A percentile compares a stretch with the other conserved stretches of the same genome.
Conservation (phyloP, 768 basidiomycete genomes). For the Termitomyces sp. region DNA sequence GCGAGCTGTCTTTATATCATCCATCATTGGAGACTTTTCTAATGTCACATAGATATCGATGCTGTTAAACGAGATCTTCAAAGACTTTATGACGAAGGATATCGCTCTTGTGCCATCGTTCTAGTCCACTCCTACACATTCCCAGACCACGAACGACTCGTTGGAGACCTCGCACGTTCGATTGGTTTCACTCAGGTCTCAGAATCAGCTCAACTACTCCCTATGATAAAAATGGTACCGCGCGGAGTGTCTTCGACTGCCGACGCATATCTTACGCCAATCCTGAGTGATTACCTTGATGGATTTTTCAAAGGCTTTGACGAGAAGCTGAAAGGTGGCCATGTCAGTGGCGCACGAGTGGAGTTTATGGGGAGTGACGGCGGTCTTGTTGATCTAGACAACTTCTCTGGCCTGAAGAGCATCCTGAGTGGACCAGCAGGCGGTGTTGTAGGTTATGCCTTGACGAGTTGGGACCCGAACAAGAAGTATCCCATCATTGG, state of each 20-base stretch:
- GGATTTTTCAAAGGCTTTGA: constrained; percentile 93
- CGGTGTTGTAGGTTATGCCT: constrained; percentile 91
- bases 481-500: constrained; percentile 76
- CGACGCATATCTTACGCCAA: constrained; percentile 93
- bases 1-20: constrained; percentile 27
- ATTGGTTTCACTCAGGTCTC: constrained; percentile 91
- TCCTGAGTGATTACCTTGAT: constrained; percentile 77
- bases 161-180: constrained; percentile 69
- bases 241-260: constrained; percentile 90
- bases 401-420: constrained; percentile 91
- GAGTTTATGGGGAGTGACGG: constrained; percentile 98
- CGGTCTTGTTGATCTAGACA: constrained; percentile 69
- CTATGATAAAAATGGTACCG: constrained; percentile 95
- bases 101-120: constrained; percentile 84
- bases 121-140: constrained; percentile 91
- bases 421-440: constrained; percentile 93
- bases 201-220: constrained; percentile 79
- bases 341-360: constrained; percentile 59
- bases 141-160: constrained; percentile 73
- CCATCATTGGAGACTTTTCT: constrained; percentile 1
- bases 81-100: constrained; percentile 72
- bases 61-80: constrained; percentile 57
- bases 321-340: constrained; percentile 57
- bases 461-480: constrained; percentile 85
- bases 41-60: constrained; percentile 37